phyloP scores from a whole-genome alignment of 1,139 yeast genomes.

The Hanseniaspora sp. region DNA sequence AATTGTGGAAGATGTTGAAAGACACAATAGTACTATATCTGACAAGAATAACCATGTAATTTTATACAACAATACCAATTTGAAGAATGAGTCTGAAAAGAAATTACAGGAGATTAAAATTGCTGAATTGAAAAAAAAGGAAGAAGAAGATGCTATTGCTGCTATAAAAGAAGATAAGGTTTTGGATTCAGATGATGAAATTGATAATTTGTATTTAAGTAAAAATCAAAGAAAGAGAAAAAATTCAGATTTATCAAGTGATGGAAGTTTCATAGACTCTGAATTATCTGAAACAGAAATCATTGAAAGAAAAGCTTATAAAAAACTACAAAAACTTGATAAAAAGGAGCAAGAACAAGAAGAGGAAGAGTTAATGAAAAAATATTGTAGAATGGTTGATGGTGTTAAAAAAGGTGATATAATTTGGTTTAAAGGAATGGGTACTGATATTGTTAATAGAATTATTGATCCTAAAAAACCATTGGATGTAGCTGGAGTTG shows the following conservation, averaged over 20 bases:
- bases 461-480: constrained; percentile 26
- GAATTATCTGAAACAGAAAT: constrained; percentile 21
- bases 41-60: constrained; percentile 5
- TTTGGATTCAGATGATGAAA: constrained; percentile 21
- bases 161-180: constrained; percentile 15
- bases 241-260: constrained; percentile 18
- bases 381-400: constrained; percentile 11
- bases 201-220: constrained; percentile 18
- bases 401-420: constrained; percentile 36
- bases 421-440: constrained; percentile 76
- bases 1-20: background rate
- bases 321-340: constrained; percentile 3
- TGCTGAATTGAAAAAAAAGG: background rate
- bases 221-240: constrained; percentile 25
- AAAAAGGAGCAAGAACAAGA: constrained; percentile 16
- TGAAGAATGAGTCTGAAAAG: constrained; percentile 13
- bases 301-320: constrained; percentile 24
- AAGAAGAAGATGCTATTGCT: constrained; percentile 8
- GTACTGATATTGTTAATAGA: constrained; percentile 47
- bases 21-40: background rate
- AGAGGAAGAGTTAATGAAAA: constrained; percentile 13
- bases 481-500: constrained; percentile 26
- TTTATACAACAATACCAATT: constrained; percentile 8
- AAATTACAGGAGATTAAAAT: constrained; percentile 5
- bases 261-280: constrained; percentile 18